Evolutionary conservation across 129 eudicot genomes (phyloP), one percentile per base, ranked within the genome.

Genomic region (Artemisia argyi): DNA sequence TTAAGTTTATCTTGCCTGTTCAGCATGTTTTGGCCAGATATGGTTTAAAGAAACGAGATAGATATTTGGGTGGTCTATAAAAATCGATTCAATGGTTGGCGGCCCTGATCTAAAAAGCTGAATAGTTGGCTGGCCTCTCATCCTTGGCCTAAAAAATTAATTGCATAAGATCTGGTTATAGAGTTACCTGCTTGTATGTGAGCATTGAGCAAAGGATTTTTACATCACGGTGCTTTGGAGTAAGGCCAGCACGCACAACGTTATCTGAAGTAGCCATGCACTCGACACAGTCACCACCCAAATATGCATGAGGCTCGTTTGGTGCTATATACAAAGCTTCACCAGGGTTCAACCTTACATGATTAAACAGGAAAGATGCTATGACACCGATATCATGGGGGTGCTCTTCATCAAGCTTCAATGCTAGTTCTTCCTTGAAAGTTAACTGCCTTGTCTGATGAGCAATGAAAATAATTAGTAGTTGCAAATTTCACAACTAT

Each of bases 261-360:
- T 94, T 90, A 74, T 94, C 98, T 73, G 98, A 94, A 20, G 96
- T 94, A 63, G 98, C 98, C 98, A 94, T 94, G 82, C 98, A 94
- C 70, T 94, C 98, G 0, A 94, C 69, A 61, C 88, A 94, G 20
- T 94, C 98, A 11, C 98, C 98, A 30, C 78, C 81, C 52, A 94
- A 39, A 57, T 94, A 94, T 9, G 98, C 98, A 65, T 94, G 98
- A 42, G 89, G 96, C 81, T 94, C 97, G 39, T 94, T 90, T 67
- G 98, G 87, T 52, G 96, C 92, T 26, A 94, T 77, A 72, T 82
- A 88, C 71, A 94, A 79, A 46, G 97, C 98, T 79, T 94, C 93
- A 15, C 98, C 98, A 5, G 98, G 93, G 6, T 85, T 85, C 10
- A 94, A 86, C 53, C 74, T 90, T 73, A 94, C 82, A 60, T 87